Evolutionary conservation across 768 basidiomycete species (phyloP).

Genomic region (Kwoniella dejecticola): DNA sequence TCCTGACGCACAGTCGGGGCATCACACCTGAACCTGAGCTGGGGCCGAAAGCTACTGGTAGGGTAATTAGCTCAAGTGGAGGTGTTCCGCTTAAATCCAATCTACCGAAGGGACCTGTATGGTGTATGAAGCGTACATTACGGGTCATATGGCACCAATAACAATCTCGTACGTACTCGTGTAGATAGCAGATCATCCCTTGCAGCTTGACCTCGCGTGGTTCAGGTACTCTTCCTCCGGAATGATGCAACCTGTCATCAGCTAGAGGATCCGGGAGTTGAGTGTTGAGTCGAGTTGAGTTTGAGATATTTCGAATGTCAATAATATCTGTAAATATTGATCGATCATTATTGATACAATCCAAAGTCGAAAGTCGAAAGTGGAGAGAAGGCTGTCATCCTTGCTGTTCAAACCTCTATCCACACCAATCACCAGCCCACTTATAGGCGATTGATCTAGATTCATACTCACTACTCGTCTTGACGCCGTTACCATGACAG

Average conservation of each 20-base stretch:
- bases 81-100: not conserved
- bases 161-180: not conserved
- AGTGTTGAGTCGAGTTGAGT: no score
- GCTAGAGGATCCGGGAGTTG: no score
- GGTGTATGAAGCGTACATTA: not conserved
- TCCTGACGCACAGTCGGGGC: not conserved
- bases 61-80: not conserved
- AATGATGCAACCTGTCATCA: no score
- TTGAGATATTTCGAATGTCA: no score
- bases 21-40: not conserved
- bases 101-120: not conserved
- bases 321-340: no score
- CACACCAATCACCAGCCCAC: not conserved
- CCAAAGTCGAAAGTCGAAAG: no score
- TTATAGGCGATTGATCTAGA: not conserved
- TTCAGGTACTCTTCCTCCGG: no score
- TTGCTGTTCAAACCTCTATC: no score
- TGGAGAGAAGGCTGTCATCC: no score
- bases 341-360: no score
- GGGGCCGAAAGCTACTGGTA: not conserved
- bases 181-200: not conserved
- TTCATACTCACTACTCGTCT: not conserved
- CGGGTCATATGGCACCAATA: not conserved
- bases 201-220: no score
- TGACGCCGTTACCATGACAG: constrained; percentile 31